phyloP scores from a whole-genome alignment of 306 rosid genomes.

The Comarum palustre region DNA sequence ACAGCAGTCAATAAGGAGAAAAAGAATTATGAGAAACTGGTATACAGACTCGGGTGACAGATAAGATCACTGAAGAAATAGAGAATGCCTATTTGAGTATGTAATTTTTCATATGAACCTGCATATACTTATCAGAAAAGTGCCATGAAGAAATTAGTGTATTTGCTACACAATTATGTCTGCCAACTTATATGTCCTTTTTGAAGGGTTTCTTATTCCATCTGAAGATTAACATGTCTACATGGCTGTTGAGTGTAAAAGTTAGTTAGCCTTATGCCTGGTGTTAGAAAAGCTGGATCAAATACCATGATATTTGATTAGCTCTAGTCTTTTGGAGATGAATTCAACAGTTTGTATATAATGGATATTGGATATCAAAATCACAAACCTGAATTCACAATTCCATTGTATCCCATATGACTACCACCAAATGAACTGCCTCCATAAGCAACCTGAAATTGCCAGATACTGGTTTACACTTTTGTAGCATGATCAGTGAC shows the following conservation, averaged over 20 bases:
- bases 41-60: neutral
- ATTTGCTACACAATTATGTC: neutral
- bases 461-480: conserved; percentile 13
- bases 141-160: neutral
- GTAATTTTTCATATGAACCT: neutral
- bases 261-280: neutral
- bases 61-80: neutral
- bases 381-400: conserved; percentile 60
- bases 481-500: neutral
- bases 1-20: neutral
- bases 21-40: too few species aligned
- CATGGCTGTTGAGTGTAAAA: neutral
- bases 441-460: conserved; percentile 47
- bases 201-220: neutral
- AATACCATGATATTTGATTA: neutral
- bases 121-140: neutral
- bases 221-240: neutral
- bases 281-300: neutral
- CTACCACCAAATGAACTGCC: conserved; percentile 41
- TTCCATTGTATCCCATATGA: conserved; percentile 48
- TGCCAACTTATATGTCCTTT: neutral
- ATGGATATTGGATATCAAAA: conserved; percentile 3
- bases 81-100: neutral
- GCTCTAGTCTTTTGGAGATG: neutral
- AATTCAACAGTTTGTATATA: neutral